Evolutionary conservation across 2,329 filamentous ascomycete species (phyloP), one percentile per base, ranked within the genome.

Genomic region (Ophiostoma sp.): DNA sequence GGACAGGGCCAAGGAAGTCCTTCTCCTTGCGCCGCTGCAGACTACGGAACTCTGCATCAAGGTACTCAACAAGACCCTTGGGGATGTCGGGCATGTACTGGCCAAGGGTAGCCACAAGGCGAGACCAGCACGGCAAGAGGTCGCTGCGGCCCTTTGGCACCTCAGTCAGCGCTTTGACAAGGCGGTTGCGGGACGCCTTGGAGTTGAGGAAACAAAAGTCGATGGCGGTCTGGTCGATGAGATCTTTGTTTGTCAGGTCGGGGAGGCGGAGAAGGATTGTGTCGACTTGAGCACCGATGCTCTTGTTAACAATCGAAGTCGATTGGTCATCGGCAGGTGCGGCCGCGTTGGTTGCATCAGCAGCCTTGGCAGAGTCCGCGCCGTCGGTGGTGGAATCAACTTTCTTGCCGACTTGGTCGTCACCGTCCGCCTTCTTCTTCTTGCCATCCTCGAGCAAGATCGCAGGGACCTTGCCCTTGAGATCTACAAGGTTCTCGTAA

Each of bases 181-280:
- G 87, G 68, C 96, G 90, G 81, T 99, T 99, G 42, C 97, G 91
- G 0, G 97, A 99, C 11, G 96, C 96, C 80, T 99, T 99, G 0
- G 96, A 99, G 81, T 99, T 99, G 74, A 99, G 86, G 79, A 98
- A 99, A 83, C 96, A 98, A 80, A 99, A 99, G 79, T 98, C 95
- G 75, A 98, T 92, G 8, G 97, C 96, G 64, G 93, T 91, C 80
- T 98, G 92, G 79, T 99, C 96, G 72, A 98, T 93, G 69, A 90
- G 86, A 69, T 99, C 97, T 80, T 98, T 98, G 79, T 89, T 95
- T 50, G 93, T 95, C 70, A 99, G 85, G 75, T 98, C 95, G 0
- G 95, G 94, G n/a, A 99, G 87, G 28, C 94, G 91, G 28, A 94
- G 88, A 39, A 99, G 85, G 52, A 99, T 86, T 19, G 94, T 92